phyloP scores from a whole-genome alignment of 345 rosid species.

The Sisymbrium altissimum region DNA sequence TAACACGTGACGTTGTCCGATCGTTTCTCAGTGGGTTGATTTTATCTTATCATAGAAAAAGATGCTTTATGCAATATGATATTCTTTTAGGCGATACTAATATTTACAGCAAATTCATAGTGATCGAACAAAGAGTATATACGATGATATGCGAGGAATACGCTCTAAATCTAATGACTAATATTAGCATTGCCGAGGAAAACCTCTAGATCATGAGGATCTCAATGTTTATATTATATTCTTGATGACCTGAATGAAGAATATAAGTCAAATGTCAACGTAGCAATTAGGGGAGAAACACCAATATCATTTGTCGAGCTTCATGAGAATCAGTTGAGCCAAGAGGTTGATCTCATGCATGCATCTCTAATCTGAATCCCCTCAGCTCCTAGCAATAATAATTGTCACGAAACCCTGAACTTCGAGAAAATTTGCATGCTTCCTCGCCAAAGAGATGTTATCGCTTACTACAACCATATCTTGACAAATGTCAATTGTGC shows the following conservation, averaged over 20 bases:
- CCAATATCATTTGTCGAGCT: background rate
- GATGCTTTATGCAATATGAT: background rate
- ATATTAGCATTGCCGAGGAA: background rate
- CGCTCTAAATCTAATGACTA: background rate
- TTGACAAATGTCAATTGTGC: too few species aligned
- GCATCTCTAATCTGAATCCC: too few species aligned
- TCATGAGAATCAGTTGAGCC: too few species aligned
- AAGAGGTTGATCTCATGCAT: too few species aligned
- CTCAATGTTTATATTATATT: background rate
- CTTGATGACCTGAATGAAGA: background rate
- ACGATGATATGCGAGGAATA: background rate
- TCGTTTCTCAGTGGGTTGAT: background rate
- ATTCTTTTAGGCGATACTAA: background rate
- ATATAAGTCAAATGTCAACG: background rate
- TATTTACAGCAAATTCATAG: background rate
- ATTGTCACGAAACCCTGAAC: too few species aligned
- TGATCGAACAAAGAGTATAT: background rate
- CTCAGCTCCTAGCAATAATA: too few species aligned
- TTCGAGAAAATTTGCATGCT: too few species aligned
- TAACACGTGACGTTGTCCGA: background rate
- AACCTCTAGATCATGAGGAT: background rate
- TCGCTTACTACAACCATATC: too few species aligned
- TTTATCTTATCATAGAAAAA: background rate
- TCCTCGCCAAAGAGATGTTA: too few species aligned
- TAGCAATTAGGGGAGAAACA: background rate